Base-by-base conservation (phyloP, 164 flowering plant species). In the Vitis rupestris region DNA sequence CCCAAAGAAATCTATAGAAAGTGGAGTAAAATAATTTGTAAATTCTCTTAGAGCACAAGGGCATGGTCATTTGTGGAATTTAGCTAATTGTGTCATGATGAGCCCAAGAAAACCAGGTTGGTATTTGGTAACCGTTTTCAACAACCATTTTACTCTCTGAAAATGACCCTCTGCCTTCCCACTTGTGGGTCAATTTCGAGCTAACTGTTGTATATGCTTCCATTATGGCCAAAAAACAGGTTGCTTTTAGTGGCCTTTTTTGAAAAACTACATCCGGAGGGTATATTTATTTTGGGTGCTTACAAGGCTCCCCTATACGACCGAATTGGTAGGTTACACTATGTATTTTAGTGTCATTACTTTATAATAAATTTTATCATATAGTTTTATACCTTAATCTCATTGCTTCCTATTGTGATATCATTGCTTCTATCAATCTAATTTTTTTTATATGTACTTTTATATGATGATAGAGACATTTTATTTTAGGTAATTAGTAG, bases 111-210 rank as follows among this genome's bases (percentile, higher is more conserved):
- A 50, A 59, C 14, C 44, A 44, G 64, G 61, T 71, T 3, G 44
- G 44, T 37, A 6, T 37, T 23, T 58, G 79, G 75, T 68, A 68
- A 76, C 79, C 48, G 69, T 64, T 72, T 67, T 72, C 75, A 72
- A 72, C 79, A 59, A 69, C 72, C 69, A 9, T 70, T 66, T 50
- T 61, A 37, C 12, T 63, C 13, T 17, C 7, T 63, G 79, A 76
- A 69, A 76, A 23, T 2, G 68, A 66, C 69, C 9, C 29, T 8
- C 27, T 59, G 59, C 70, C 79, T 31, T 57, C 59, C 75, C 52
- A 47, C 57, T 27, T 15, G 31, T 58, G 15, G 67, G 68, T 12
- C 62, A 67, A 61, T 71, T 61, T 65, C 61, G 11, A 64, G 10
- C 12, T 3, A 48, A 12, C 27, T 8, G 8, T 47, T 11, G 66